These are phyloP conservation scores for Sonneratia alba DNA, from an alignment of 345 rosid species.

Conservation along the genomic window DNA sequence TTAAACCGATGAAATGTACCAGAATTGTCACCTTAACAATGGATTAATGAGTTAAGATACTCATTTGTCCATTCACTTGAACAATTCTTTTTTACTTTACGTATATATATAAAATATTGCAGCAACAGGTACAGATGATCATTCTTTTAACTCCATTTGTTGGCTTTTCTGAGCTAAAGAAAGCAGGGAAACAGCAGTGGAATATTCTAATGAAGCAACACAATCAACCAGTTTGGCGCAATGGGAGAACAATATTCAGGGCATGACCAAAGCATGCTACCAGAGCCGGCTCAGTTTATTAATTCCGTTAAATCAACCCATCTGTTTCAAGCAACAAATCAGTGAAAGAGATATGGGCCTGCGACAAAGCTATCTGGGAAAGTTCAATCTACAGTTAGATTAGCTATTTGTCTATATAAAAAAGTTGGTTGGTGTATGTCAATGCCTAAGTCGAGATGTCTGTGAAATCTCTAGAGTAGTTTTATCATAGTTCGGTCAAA, in stretches of 20 bases:
- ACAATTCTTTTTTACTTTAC: no score
- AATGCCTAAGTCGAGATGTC: not conserved
- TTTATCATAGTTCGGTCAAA: not conserved
- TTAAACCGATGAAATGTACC: conserved; percentile 5
- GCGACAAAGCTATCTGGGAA: conserved; percentile 3
- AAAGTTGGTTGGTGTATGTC: not conserved
- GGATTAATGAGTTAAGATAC: not conserved
- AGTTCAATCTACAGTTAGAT: not conserved
- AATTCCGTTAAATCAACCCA: not conserved
- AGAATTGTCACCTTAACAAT: not conserved
- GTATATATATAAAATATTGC: not conserved
- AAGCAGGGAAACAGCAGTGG: not conserved
- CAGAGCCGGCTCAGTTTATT: conserved; percentile 25
- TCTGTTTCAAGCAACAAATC: not conserved
- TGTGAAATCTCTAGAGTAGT: not conserved
- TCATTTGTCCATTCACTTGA: no score
- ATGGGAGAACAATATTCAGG: conserved; percentile 13
- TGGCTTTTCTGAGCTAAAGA: not conserved
- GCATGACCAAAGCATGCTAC: conserved; percentile 10
- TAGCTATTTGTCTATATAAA: not conserved
- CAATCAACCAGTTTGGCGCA: conserved; percentile 3
- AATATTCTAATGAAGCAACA: not conserved
- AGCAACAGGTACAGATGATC: not conserved
- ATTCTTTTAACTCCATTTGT: not conserved
- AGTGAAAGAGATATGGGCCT: conserved; percentile 17